phyloP scores from a whole-genome alignment of 2,329 filamentous ascomycete genomes.

The Akanthomyces lecanii region DNA sequence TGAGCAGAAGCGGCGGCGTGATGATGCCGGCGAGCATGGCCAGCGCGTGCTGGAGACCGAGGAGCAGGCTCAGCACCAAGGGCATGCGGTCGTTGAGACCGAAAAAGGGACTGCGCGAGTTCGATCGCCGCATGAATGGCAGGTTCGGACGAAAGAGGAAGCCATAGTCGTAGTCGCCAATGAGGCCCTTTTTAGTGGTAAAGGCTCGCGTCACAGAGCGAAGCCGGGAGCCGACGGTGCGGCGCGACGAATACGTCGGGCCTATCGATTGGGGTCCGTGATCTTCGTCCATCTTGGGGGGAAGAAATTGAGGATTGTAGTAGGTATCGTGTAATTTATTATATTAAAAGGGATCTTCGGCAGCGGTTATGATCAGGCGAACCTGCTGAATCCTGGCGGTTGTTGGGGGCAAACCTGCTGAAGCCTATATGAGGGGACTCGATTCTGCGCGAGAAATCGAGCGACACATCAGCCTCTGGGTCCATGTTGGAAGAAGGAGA shows the following conservation, averaged over 20 bases:
- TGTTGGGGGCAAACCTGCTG: slow-evolving; percentile 26
- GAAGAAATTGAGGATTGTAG: background rate
- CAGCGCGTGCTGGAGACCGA: slow-evolving; percentile 68
- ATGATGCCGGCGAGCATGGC: slow-evolving; percentile 75
- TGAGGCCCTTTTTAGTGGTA: slow-evolving; percentile 63
- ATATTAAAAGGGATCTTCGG: background rate
- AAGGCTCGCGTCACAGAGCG: slow-evolving; percentile 36
- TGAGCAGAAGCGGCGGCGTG: slow-evolving; percentile 71
- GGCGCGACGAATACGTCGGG: slow-evolving; percentile 36
- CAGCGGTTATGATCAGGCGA: slow-evolving; percentile 22
- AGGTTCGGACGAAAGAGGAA: slow-evolving; percentile 80
- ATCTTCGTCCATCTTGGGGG: slow-evolving; percentile 51
- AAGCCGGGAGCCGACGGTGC: slow-evolving; percentile 26
- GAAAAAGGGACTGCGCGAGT: slow-evolving; percentile 67
- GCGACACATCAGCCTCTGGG: background rate
- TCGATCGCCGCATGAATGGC: slow-evolving; percentile 63
- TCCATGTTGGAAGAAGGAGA: background rate
- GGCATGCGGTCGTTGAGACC: slow-evolving; percentile 70
- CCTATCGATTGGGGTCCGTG: slow-evolving; percentile 48
- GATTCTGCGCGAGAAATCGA: background rate
- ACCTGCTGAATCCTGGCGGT: slow-evolving; percentile 24
- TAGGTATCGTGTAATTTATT: background rate
- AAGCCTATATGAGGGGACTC: slow-evolving; percentile 19
- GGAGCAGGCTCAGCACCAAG: slow-evolving; percentile 58
- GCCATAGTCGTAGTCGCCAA: slow-evolving; percentile 85